phyloP scores from a whole-genome alignment of 352 stramenopile species.

The Phytophthora chlamydospora region DNA sequence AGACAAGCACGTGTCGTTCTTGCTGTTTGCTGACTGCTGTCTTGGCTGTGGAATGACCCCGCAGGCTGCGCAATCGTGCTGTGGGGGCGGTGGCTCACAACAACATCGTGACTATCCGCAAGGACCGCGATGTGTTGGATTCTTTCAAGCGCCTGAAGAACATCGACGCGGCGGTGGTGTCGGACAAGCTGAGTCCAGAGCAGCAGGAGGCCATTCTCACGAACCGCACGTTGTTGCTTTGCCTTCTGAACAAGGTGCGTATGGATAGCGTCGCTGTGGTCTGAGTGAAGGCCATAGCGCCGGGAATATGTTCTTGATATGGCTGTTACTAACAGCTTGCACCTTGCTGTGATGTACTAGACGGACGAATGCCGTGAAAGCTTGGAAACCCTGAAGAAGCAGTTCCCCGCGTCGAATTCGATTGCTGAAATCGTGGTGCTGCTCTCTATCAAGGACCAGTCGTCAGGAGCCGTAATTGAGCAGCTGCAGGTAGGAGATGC shows the following conservation, averaged over 20 bases:
- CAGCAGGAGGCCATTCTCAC: conserved; percentile 81
- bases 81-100: conserved; percentile 75
- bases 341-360: conserved; percentile 31
- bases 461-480: conserved; percentile 54
- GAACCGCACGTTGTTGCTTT: conserved; percentile 76
- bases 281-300: neutral
- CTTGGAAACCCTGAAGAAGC: conserved; percentile 57
- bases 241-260: conserved; percentile 76
- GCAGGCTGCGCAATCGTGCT: conserved; percentile 66
- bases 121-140: conserved; percentile 80
- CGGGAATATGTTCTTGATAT: neutral
- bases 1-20: neutral
- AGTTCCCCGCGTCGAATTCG: conserved; percentile 63
- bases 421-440: conserved; percentile 71
- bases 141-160: conserved; percentile 84
- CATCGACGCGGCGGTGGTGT: conserved; percentile 57
- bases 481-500: conserved; percentile 41
- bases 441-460: conserved; percentile 72
- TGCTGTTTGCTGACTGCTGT: conserved; percentile 11
- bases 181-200: conserved; percentile 58
- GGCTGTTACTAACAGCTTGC: conserved; percentile 6
- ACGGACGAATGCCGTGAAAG: conserved; percentile 67
- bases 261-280: neutral
- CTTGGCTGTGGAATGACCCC: conserved; percentile 6
- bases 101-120: conserved; percentile 85